Evolutionary conservation across 768 basidiomycete genomes (phyloP), one percentile per base, ranked within the genome.

Genomic region (Dioszegia hungarica): DNA sequence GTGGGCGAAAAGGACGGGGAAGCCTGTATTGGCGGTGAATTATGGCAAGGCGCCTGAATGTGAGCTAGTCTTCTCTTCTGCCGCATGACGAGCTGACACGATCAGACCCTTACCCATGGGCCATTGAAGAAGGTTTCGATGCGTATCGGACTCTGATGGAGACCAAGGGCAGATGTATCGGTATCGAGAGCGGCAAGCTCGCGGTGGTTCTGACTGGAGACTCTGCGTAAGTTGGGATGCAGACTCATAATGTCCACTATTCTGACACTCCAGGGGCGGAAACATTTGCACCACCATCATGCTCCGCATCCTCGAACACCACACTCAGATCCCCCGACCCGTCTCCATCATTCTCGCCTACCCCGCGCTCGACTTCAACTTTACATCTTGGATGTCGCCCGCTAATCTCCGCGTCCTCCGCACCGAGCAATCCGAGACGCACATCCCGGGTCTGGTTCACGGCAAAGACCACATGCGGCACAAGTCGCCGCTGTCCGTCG

Each of bases 11-110:
- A 80, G 80, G 45, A 90, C 89, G 0, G 82, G 86, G 12, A 85
- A 84, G 68, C 88, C 89, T 14, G 83, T 97, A 2, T 78, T 98
- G 36, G 81, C 89, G 11, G 82, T 98, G 43, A 90, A 98, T 60
- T 98, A 98, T 74, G 90, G 92, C 31, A 99, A 98, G 77, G 89
- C 92, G 22, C 92, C 93, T 5, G 92, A 97, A 81, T 94, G 90
- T 91, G 72, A 75, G 84, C 61, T 9, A n/a, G n/a, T n/a, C n/a
- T n/a, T n/a, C 8, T 14, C n/a, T 24, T 22, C 34, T 33, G 10
- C 2, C 27, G 19, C 8, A 27, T 4, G 34, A 48, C 31, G 25
- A 34, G 56, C 51, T 60, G 56, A 59, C 49, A 44, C 44, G 49
- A 27, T 37, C 61, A 92, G 94, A 97, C 80, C 95, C 94, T 12